Evolutionary conservation across 2,329 filamentous ascomycete species (phyloP).

Genomic region (Emmonsia crescens): DNA sequence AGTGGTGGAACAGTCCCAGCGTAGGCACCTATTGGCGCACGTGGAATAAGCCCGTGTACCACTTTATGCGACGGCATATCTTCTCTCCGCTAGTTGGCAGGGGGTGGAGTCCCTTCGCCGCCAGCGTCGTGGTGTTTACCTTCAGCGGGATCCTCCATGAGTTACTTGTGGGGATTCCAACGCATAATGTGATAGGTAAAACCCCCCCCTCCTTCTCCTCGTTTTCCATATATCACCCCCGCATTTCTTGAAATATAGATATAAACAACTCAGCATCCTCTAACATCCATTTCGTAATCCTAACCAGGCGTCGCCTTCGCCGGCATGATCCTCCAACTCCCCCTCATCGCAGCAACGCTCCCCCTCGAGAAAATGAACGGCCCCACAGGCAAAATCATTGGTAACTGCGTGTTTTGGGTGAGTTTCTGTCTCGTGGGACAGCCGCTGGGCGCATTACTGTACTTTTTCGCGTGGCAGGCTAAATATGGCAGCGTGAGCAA

Average conservation of each 20-base stretch:
- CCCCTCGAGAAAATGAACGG: slow-evolving; percentile 69
- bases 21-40: slow-evolving; percentile 85
- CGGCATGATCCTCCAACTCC: slow-evolving; percentile 89
- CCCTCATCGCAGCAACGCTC: slow-evolving; percentile 70
- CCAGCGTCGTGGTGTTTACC: slow-evolving; percentile 74
- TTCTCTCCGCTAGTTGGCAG: slow-evolving; percentile 79
- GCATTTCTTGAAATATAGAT: too few relatives aligned
- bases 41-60: slow-evolving; percentile 96
- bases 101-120: slow-evolving; percentile 59
- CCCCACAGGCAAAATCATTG: slow-evolving; percentile 64
- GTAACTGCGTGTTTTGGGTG: slow-evolving; percentile 93
- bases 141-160: slow-evolving; percentile 87
- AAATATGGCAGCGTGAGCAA: slow-evolving; percentile 78
- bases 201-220: background rate
- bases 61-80: slow-evolving; percentile 91
- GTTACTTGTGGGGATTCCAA: slow-evolving; percentile 83
- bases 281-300: too few relatives aligned
- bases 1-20: slow-evolving; percentile 94
- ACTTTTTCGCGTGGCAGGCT: slow-evolving; percentile 97
- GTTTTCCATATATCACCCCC: too few relatives aligned
- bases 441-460: slow-evolving; percentile 80
- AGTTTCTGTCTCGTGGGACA: slow-evolving; percentile 94
- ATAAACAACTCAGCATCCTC: too few relatives aligned
- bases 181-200: slow-evolving; percentile 79
- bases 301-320: slow-evolving; percentile 72